Conservation (phyloP, 768 basidiomycete genomes). For the Gloeostereum incarnatum region DNA sequence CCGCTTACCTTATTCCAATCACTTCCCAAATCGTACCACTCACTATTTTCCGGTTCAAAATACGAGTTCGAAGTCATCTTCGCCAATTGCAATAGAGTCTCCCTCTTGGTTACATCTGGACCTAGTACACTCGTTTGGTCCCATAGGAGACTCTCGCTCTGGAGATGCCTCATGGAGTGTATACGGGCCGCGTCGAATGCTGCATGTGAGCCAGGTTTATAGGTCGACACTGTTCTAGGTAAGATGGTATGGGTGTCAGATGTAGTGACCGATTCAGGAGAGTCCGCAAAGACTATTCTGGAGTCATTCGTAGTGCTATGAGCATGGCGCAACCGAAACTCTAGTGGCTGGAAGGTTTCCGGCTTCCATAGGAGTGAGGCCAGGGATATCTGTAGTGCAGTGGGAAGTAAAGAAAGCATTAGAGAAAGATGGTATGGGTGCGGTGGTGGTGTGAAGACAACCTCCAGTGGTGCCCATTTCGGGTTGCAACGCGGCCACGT, state of each 20-base stretch:
- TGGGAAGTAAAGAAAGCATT: slow-evolving; percentile 20
- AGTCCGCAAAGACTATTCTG: slow-evolving; percentile 49
- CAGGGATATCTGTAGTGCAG: slow-evolving; percentile 30
- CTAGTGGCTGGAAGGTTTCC: slow-evolving; percentile 24
- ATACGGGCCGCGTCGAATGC: slow-evolving; percentile 26
- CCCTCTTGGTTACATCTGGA: slow-evolving; percentile 66
- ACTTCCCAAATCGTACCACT: slow-evolving; percentile 65
- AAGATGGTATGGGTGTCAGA: slow-evolving; percentile 30
- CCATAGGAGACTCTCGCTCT: slow-evolving; percentile 47
- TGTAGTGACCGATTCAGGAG: slow-evolving; percentile 21
- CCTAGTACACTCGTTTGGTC: slow-evolving; percentile 49
- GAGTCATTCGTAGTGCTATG: slow-evolving; percentile 49
- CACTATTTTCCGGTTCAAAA: slow-evolving; percentile 31
- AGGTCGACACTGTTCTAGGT: slow-evolving; percentile 27
- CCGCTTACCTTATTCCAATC: slow-evolving; percentile 52
- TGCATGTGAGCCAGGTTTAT: slow-evolving; percentile 36
- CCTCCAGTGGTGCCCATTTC: too few relatives aligned
- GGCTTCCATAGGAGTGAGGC: slow-evolving; percentile 32
- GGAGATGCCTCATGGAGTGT: slow-evolving; percentile 24
- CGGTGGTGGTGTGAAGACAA: too few relatives aligned
- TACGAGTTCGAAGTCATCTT: slow-evolving; percentile 93
- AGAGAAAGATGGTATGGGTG: too few relatives aligned
- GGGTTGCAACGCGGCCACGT: too few relatives aligned
- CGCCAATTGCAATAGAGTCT: slow-evolving; percentile 67
- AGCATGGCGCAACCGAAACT: slow-evolving; percentile 58